These are phyloP conservation scores for Aspergillus arachidicola DNA, from an alignment of 2,329 filamentous ascomycete species.

Conservation along the genomic window DNA sequence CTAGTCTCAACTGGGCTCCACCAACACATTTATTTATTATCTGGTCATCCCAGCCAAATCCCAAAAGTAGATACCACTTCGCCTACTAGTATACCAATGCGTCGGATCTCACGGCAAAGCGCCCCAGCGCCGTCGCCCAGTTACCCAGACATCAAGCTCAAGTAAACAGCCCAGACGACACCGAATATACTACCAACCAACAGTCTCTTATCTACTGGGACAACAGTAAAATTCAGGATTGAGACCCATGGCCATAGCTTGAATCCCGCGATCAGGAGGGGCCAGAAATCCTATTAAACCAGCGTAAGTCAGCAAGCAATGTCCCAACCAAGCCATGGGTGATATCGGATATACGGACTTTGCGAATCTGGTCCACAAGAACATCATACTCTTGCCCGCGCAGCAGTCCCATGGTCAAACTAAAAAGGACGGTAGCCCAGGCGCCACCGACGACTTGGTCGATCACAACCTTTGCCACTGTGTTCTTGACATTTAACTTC, in stretches of 20 bases:
- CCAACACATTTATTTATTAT: not conserved
- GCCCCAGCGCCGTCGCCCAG: not conserved
- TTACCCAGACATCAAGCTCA: slow-evolving; percentile 36
- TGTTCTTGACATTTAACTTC: slow-evolving; percentile 34
- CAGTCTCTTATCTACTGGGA: slow-evolving; percentile 38
- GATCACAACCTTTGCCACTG: slow-evolving; percentile 57
- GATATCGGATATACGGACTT: slow-evolving; percentile 26
- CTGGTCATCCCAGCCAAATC: not conserved
- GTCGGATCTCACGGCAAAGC: not conserved
- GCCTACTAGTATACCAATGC: not conserved
- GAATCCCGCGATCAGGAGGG: slow-evolving; percentile 40
- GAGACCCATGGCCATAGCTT: slow-evolving; percentile 46
- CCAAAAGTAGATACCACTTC: not conserved
- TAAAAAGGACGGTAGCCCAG: slow-evolving; percentile 60
- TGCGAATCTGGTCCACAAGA: slow-evolving; percentile 36
- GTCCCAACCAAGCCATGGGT: not conserved
- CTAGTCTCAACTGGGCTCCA: not conserved
- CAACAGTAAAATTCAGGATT: slow-evolving; percentile 40
- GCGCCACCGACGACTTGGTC: slow-evolving; percentile 62
- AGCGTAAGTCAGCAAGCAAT: slow-evolving; percentile 6
- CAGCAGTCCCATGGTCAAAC: slow-evolving; percentile 56
- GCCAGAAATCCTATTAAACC: slow-evolving; percentile 35
- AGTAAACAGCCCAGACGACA: slow-evolving; percentile 43
- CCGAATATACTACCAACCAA: slow-evolving; percentile 40
- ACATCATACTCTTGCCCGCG: slow-evolving; percentile 38